phyloP scores from a whole-genome alignment of 2,329 filamentous ascomycete genomes.

The Fusarium annulatum region DNA sequence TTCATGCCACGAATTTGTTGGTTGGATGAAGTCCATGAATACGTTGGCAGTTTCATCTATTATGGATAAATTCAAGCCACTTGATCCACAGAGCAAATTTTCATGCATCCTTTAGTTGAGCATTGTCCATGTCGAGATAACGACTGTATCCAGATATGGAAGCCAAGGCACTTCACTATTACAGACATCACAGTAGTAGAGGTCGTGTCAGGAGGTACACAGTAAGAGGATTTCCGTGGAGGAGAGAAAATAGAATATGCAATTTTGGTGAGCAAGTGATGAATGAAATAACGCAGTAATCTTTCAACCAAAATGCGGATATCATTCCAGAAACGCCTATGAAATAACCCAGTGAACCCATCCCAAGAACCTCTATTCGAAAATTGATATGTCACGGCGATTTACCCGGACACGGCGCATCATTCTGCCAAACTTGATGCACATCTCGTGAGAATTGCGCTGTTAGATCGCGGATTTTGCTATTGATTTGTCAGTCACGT shows the following conservation, averaged over 20 bases:
- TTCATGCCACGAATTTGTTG: background rate
- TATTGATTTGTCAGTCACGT: constrained; percentile 5
- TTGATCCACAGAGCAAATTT: constrained; percentile 1
- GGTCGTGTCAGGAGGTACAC: too few relatives aligned
- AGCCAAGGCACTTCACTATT: background rate
- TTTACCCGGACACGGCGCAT: background rate
- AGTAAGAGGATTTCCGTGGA: background rate
- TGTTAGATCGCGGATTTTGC: constrained; percentile 37
- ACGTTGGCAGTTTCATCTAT: background rate
- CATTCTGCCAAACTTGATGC: constrained; percentile 29
- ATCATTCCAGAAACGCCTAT: constrained; percentile 25
- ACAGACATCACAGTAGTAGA: background rate
- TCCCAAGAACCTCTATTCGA: background rate
- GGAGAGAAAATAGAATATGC: background rate
- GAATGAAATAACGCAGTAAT: background rate
- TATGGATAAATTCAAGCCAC: background rate
- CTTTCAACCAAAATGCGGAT: constrained; percentile 5
- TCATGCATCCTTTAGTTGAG: background rate
- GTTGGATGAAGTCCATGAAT: background rate
- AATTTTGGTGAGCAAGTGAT: background rate
- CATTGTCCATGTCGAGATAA: background rate
- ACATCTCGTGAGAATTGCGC: constrained; percentile 37
- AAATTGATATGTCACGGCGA: background rate
- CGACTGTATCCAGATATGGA: background rate
- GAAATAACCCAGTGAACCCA: background rate